Evolutionary conservation across 768 basidiomycete genomes (phyloP), one percentile per base, ranked within the genome.

Genomic region (Lactarius sanguifluus): DNA sequence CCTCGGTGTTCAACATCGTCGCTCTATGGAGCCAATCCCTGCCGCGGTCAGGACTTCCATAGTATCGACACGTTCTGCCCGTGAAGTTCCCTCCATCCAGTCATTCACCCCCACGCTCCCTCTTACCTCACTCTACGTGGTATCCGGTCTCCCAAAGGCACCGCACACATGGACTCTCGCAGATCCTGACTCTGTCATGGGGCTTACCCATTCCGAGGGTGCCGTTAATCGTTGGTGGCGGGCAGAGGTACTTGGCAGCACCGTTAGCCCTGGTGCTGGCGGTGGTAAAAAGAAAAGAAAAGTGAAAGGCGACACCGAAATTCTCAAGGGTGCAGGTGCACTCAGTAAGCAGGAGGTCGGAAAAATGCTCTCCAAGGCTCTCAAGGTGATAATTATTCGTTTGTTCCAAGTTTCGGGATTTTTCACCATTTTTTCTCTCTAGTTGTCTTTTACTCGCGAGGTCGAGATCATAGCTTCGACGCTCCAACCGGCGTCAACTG

Each of bases 401-500:
- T 59, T 20, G 52, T 43, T 54, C 40, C 28, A 28, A 0, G 1
- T 30, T 13, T n/a, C 10, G 7, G 16, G 16, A 25, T n/a, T 50
- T 34, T 43, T 40, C 40, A 52, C 40, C 1, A 36, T 40, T 30
- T 41, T 43, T 59, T 52, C 15, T 32, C 57, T 4, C 16, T 70
- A 95, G 92, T 87, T 96, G 55, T 93, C 93, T 9, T 95, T 96
- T 76, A 87, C 92, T 41, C 90, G 91, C 61, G 94, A 96, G 75
- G 91, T 96, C 52, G 94, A 96, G 75, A 89, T 98, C 64, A 91
- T 98, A 74, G 93, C 94, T 16, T 94, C 94, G n/a, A 93, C 94
- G 0, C 83, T 96, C 12, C 92, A 96, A 71, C 96, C 96, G 8
- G 90, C 95, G 1, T 92, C 92, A 7, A 97, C 94, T 18, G 88